These are phyloP conservation scores for Didymella sp. DNA, from an alignment of 2,329 filamentous ascomycete species.

Conservation along the genomic window DNA sequence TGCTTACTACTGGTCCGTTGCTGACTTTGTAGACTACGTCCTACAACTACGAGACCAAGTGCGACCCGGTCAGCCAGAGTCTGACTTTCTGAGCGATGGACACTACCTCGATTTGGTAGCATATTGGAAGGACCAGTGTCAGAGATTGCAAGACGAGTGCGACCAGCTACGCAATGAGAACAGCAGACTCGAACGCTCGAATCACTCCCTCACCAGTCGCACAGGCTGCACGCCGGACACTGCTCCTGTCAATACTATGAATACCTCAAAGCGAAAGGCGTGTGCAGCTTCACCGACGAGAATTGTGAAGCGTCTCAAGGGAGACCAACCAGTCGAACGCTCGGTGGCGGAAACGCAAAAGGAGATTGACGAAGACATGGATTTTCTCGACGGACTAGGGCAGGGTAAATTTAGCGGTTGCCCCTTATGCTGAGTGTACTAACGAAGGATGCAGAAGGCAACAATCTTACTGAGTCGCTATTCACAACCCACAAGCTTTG, in stretches of 20 bases:
- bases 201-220: slow-evolving; percentile 27
- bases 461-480: slow-evolving; percentile 34
- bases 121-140: slow-evolving; percentile 48
- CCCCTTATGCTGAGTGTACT: slow-evolving; percentile 2
- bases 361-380: slow-evolving; percentile 36
- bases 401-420: slow-evolving; percentile 22
- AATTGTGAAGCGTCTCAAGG: slow-evolving; percentile 27
- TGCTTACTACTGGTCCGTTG: background rate
- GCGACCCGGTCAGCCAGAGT: slow-evolving; percentile 29
- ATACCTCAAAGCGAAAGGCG: slow-evolving; percentile 32
- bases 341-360: slow-evolving; percentile 26
- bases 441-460: slow-evolving; percentile 28
- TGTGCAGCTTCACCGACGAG: slow-evolving; percentile 15
- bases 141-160: slow-evolving; percentile 33
- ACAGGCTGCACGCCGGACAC: slow-evolving; percentile 1
- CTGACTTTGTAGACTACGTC: slow-evolving; percentile 38
- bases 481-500: slow-evolving; percentile 42
- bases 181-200: slow-evolving; percentile 39
- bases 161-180: slow-evolving; percentile 31
- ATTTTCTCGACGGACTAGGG: slow-evolving; percentile 38
- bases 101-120: slow-evolving; percentile 51
- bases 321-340: slow-evolving; percentile 13
- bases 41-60: slow-evolving; percentile 47
- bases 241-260: background rate
- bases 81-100: slow-evolving; percentile 31